These are phyloP conservation scores for Begonia peltatifolia DNA, from an alignment of 306 rosid species.

Conservation along the genomic window DNA sequence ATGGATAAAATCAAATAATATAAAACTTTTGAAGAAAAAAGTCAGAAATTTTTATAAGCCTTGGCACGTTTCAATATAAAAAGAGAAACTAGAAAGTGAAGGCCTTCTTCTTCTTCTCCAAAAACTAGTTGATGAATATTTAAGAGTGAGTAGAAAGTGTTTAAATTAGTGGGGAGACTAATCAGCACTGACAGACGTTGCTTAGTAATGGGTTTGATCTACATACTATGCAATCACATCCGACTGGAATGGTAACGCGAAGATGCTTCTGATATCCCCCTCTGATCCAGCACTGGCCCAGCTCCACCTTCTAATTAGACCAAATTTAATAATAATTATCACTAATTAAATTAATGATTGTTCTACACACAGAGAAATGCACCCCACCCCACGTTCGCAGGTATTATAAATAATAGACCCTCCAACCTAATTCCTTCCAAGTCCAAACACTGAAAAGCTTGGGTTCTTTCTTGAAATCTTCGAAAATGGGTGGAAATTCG, in stretches of 20 bases:
- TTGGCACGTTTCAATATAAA: too few relatives aligned
- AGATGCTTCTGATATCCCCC: not conserved
- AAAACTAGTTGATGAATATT: too few relatives aligned
- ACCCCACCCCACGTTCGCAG: conserved; percentile 20
- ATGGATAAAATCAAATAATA: too few relatives aligned
- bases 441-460: not conserved
- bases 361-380: not conserved
- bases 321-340: not conserved
- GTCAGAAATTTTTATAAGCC: too few relatives aligned
- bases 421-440: conserved; percentile 5
- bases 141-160: too few relatives aligned
- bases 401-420: conserved; percentile 21
- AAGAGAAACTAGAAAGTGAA: too few relatives aligned
- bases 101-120: too few relatives aligned
- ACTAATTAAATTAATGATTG: conserved; percentile 1
- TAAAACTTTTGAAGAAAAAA: too few relatives aligned
- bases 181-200: not conserved
- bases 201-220: not conserved
- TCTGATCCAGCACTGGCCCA: not conserved
- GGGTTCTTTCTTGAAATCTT: conserved; percentile 1
- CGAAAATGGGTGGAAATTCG: conserved; percentile 43
- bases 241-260: not conserved
- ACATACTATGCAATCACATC: not conserved
- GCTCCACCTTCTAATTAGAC: too few relatives aligned
- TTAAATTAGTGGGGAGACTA: not conserved